Evolutionary conservation across 2,329 filamentous ascomycete genomes (phyloP).

Genomic region (Aspergillus sp.): DNA sequence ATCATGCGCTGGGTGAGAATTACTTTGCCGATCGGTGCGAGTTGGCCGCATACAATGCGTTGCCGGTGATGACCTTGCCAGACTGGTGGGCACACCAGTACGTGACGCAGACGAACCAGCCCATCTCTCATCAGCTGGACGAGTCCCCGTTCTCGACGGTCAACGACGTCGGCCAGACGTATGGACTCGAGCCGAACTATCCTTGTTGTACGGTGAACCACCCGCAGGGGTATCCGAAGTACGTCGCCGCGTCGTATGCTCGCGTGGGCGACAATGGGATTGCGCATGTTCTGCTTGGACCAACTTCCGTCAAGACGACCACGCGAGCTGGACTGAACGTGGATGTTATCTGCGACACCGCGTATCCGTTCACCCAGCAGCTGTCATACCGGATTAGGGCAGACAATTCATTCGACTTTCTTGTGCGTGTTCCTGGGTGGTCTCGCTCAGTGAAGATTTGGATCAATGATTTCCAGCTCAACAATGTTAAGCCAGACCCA

Average conservation of each 20-base stretch:
- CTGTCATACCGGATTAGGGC: constrained; percentile 43
- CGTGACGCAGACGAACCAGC: constrained; percentile 54
- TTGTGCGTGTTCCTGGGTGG: constrained; percentile 50
- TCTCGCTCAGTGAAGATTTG: constrained; percentile 22
- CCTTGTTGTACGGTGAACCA: constrained; percentile 61
- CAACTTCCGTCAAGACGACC: constrained; percentile 42
- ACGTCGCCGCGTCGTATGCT: constrained; percentile 50
- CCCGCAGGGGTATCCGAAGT: constrained; percentile 58
- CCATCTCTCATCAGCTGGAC: constrained; percentile 45
- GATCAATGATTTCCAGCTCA: not conserved
- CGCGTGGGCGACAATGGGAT: constrained; percentile 44
- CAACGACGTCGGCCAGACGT: constrained; percentile 46
- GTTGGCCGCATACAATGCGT: constrained; percentile 54
- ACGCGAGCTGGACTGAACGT: constrained; percentile 26
- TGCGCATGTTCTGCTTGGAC: constrained; percentile 52
- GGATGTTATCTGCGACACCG: constrained; percentile 47
- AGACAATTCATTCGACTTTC: constrained; percentile 40
- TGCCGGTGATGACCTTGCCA: constrained; percentile 51
- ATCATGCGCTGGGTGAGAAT: constrained; percentile 48
- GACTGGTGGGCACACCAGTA: constrained; percentile 61
- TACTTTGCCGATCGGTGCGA: constrained; percentile 54
- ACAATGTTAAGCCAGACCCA: constrained; percentile 7
- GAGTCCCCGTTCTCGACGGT: constrained; percentile 51
- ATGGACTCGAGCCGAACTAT: constrained; percentile 53
- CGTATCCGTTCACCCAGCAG: constrained; percentile 48